These are phyloP conservation scores for Albugo candida DNA, from an alignment of 352 stramenopile genomes.

Conservation along the genomic window DNA sequence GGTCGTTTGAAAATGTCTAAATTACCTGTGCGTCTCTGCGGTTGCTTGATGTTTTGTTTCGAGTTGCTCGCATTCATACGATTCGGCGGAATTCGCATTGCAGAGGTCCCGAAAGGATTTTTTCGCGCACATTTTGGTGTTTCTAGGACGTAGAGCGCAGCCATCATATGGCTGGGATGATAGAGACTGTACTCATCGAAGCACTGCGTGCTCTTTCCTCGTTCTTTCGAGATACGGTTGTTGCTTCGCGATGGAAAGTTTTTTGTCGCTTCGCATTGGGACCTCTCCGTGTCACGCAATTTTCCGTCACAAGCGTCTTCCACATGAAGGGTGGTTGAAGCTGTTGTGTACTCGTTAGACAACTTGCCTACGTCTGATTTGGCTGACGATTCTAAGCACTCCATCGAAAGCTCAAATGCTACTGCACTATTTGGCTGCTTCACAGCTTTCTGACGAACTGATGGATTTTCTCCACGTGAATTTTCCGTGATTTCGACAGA, in stretches of 20 bases:
- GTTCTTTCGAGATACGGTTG: neutral
- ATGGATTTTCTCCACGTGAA: no score
- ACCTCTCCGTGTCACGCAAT: neutral
- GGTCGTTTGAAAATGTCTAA: constrained; percentile 71
- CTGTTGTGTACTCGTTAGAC: no score
- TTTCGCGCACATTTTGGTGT: neutral
- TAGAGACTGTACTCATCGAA: constrained; percentile 73
- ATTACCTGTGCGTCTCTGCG: constrained; percentile 20
- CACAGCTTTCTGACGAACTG: no score
- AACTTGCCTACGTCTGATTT: no score
- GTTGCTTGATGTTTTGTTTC: neutral
- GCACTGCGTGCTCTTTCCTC: constrained; percentile 19
- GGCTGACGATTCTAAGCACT: no score
- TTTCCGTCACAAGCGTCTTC: constrained; percentile 13
- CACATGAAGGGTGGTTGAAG: no score
- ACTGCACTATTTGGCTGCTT: no score
- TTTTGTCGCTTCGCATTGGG: neutral
- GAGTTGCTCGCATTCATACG: neutral
- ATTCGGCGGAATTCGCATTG: no score
- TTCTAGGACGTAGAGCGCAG: neutral
- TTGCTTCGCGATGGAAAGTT: constrained; percentile 4
- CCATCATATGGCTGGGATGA: constrained; percentile 15
- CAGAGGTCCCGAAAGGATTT: neutral
- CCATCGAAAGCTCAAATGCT: no score
- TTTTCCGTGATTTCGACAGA: no score